These are phyloP conservation scores for Volvariella volvacea DNA, from an alignment of 1,284 basidiomycete genomes.

Conservation along the genomic window DNA sequence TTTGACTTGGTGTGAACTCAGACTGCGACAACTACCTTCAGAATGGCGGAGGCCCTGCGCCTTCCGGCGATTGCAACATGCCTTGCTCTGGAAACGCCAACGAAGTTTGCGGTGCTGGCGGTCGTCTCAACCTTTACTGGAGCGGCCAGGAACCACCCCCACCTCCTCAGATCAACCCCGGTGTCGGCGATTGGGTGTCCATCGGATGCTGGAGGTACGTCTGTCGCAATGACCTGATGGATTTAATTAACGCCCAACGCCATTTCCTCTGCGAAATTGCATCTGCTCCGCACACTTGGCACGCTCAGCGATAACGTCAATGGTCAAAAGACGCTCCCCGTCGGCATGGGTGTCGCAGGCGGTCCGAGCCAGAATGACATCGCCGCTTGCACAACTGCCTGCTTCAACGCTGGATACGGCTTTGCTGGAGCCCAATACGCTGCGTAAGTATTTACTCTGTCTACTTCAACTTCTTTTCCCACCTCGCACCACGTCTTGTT, in stretches of 20 bases:
- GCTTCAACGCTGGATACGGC: constrained; percentile 53
- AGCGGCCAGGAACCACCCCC: constrained; percentile 50
- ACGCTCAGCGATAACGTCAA: too few species aligned
- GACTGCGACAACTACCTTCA: constrained; percentile 57
- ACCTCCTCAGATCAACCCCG: constrained; percentile 40
- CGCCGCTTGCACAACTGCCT: constrained; percentile 55
- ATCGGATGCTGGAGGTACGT: constrained; percentile 61
- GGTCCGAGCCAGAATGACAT: constrained; percentile 36
- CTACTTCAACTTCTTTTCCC: background rate
- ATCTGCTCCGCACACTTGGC: too few species aligned
- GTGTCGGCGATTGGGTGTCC: constrained; percentile 53
- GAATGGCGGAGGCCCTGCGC: constrained; percentile 35
- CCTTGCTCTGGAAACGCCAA: constrained; percentile 51
- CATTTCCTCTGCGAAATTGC: too few species aligned
- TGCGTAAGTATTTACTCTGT: constrained; percentile 30
- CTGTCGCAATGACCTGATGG: too few species aligned
- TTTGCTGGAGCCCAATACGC: constrained; percentile 50
- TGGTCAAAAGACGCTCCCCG: constrained; percentile 25
- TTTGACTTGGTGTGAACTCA: constrained; percentile 2
- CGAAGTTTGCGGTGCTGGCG: constrained; percentile 56
- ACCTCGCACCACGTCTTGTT: background rate
- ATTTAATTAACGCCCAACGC: too few species aligned
- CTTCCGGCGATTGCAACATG: constrained; percentile 53
- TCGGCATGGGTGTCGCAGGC: constrained; percentile 33
- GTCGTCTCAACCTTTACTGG: constrained; percentile 59